A percentile compares a stretch with the other conserved stretches of the same genome.
Conservation (phyloP, 331 rosid species). For the Prunus yedoensis region DNA sequence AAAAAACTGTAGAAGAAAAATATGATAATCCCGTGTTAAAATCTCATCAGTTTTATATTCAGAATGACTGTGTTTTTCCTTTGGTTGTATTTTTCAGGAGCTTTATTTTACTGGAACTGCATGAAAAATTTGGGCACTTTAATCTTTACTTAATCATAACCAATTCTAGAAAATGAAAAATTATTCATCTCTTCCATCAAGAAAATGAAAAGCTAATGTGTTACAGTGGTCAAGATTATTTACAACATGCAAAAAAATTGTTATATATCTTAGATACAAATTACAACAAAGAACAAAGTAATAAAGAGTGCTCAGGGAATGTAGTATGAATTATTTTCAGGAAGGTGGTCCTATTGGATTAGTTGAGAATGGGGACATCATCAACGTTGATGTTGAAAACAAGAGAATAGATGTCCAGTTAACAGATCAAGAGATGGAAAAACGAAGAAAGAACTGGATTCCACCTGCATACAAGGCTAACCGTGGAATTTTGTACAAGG, state of each 20-base stretch:
- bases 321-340: constrained; percentile 39
- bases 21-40: no score
- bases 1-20: no score
- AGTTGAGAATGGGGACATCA: constrained; percentile 71
- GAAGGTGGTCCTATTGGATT: constrained; percentile 96
- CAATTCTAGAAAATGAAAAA: background rate
- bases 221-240: background rate
- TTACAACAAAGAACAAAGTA: background rate
- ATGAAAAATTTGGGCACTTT: background rate
- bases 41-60: no score
- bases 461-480: constrained; percentile 74
- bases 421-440: constrained; percentile 68
- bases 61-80: background rate
- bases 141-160: background rate
- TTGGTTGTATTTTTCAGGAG: background rate
- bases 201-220: background rate
- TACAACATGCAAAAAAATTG: background rate
- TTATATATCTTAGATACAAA: background rate
- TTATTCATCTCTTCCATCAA: background rate
- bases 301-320: background rate
- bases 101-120: background rate
- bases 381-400: constrained; percentile 67
- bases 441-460: constrained; percentile 61
- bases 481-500: constrained; percentile 80
- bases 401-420: constrained; percentile 68